Percentiles rank a stretch among this genome's conserved stretches.
Conservation (phyloP, 139 green algal genomes). For the Picochlorum sp. region DNA sequence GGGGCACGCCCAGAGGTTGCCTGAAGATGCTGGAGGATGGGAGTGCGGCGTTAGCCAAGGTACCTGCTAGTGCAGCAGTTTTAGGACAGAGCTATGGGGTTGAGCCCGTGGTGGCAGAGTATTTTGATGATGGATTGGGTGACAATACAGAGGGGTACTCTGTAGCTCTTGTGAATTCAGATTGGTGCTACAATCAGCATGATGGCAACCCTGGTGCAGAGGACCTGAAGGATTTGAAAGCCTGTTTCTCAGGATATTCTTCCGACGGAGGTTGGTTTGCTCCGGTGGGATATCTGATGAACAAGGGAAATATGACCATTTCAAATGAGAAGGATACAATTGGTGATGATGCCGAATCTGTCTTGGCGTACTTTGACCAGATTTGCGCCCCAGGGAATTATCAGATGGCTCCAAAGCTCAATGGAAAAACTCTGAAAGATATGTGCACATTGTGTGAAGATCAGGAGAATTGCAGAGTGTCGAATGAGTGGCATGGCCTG, state of each 20-base stretch:
- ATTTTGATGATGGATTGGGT: slow-evolving; percentile 1
- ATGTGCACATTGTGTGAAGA: slow-evolving; percentile 4
- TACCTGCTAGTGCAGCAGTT: neutral
- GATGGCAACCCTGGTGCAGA: neutral
- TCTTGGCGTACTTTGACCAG: neutral
- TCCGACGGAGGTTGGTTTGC: slow-evolving; percentile 7
- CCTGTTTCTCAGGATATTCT: slow-evolving; percentile 5
- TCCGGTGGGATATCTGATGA: slow-evolving; percentile 3
- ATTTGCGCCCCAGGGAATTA: slow-evolving; percentile 13
- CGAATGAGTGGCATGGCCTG: neutral
- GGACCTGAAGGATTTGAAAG: neutral
- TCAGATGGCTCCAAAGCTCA: neutral
- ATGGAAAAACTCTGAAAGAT: neutral
- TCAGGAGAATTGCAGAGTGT: neutral
- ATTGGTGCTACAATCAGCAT: slow-evolving; percentile 2
- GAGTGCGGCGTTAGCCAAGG: neutral
- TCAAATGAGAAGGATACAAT: neutral
- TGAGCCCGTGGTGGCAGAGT: neutral
- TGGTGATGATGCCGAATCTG: slow-evolving; percentile 4
- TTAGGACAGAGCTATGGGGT: neutral
- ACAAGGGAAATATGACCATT: neutral
- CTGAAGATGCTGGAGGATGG: slow-evolving; percentile 6
- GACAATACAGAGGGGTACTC: slow-evolving; percentile 5
- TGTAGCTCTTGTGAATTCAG: slow-evolving; percentile 4
- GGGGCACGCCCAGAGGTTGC: neutral